Conservation (phyloP, 1,284 basidiomycete genomes). For the Schizophyllum commune region DNA sequence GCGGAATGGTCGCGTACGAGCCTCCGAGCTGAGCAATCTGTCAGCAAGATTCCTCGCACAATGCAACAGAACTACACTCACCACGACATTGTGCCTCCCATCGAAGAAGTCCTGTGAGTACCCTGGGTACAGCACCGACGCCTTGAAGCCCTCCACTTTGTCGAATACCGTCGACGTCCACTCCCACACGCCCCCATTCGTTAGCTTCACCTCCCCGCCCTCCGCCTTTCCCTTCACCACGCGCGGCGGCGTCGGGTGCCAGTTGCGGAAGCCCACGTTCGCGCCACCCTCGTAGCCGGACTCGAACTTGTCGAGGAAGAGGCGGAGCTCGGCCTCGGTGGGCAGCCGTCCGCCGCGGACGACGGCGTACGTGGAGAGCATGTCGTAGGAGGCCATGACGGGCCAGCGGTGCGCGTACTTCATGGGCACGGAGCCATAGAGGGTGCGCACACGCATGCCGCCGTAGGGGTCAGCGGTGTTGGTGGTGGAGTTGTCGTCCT, state of each 20-base stretch:
- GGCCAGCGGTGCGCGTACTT: constrained; percentile 81
- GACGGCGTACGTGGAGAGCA: constrained; percentile 73
- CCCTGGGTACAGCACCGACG: constrained; percentile 80
- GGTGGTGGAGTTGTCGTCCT: constrained; percentile 26
- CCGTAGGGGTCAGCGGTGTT: not conserved
- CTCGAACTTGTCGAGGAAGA: constrained; percentile 68
- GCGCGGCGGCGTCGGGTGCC: constrained; percentile 81
- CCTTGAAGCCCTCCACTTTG: constrained; percentile 66
- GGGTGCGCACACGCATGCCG: constrained; percentile 57
- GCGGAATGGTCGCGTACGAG: constrained; percentile 83
- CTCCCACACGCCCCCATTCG: constrained; percentile 98
- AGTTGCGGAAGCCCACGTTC: constrained; percentile 86
- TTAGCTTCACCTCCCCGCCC: constrained; percentile 34
- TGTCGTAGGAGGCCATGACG: constrained; percentile 72
- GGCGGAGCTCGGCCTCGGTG: constrained; percentile 80
- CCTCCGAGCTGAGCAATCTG: constrained; percentile 64
- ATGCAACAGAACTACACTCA: constrained; percentile 34
- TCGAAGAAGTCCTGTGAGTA: constrained; percentile 91
- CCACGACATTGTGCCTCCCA: constrained; percentile 75
- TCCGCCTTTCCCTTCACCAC: constrained; percentile 31
- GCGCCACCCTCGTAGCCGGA: constrained; percentile 65
- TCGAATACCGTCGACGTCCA: constrained; percentile 86
- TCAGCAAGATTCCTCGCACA: constrained; percentile 1
- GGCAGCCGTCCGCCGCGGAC: constrained; percentile 89
- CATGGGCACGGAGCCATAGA: constrained; percentile 83